These are phyloP conservation scores for Clonostachys solani DNA, from an alignment of 2,329 filamentous ascomycete species.

Conservation along the genomic window DNA sequence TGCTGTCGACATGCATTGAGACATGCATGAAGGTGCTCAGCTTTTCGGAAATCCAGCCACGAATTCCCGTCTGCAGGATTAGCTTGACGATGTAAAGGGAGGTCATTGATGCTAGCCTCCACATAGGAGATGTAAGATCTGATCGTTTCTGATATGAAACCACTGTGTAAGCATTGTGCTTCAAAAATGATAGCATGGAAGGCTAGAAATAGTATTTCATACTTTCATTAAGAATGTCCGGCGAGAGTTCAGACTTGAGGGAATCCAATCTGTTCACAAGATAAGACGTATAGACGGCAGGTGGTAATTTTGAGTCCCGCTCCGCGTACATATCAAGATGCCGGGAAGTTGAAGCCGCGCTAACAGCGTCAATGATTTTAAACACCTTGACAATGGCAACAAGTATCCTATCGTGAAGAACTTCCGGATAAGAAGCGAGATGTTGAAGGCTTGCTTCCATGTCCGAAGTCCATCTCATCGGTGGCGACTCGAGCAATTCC, in stretches of 20 bases:
- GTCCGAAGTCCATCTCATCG: slow-evolving; percentile 51
- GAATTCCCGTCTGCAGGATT: slow-evolving; percentile 6
- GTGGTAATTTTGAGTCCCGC: slow-evolving; percentile 5
- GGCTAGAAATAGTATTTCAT: background rate
- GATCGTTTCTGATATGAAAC: slow-evolving; percentile 19
- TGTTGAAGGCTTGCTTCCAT: slow-evolving; percentile 51
- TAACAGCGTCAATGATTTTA: slow-evolving; percentile 29
- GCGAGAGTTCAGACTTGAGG: too few species aligned
- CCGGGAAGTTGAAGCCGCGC: slow-evolving; percentile 11
- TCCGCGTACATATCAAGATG: background rate
- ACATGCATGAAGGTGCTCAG: slow-evolving; percentile 19
- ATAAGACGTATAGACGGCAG: slow-evolving; percentile 11
- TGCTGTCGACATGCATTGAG: slow-evolving; percentile 16
- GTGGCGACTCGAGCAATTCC: slow-evolving; percentile 31
- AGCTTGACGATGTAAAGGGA: slow-evolving; percentile 9
- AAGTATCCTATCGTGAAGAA: slow-evolving; percentile 43
- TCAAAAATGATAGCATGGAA: background rate
- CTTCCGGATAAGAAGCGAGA: slow-evolving; percentile 38
- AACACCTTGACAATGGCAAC: slow-evolving; percentile 26
- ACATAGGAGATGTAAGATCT: slow-evolving; percentile 24
- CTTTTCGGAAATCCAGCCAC: slow-evolving; percentile 7
- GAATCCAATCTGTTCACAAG: too few species aligned
- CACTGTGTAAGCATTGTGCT: background rate
- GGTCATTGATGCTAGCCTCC: slow-evolving; percentile 31
- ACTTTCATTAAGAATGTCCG: too few species aligned